Base-by-base conservation (phyloP, 2,329 filamentous ascomycete species). In the Xylaria sp. region DNA sequence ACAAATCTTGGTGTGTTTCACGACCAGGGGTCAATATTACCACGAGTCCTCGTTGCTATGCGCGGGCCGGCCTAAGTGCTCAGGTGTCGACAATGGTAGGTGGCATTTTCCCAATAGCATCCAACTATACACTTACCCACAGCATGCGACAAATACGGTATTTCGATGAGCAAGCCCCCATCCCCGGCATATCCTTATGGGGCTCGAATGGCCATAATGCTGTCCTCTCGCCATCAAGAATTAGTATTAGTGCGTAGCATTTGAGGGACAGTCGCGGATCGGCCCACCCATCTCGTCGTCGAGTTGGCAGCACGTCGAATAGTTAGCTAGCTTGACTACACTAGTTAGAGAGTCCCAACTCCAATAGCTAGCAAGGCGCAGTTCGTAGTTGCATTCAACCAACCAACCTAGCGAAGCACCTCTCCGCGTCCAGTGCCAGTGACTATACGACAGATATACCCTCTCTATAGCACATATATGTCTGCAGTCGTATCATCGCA, bases 281-380 rank as follows among this genome's bases (percentile, higher is more conserved):
- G 47, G 36, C 53, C 51, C 51, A 64, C 64, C 36, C 42, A 42
- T 51, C 21, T 47, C 21, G 34, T 47, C 17, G 48, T 57, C 60
- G 39, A 54, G 55, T 68, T 63, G 36, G 42, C 60, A 69, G 62
- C 45, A 47, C 11, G 32, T 68, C 54, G 45, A 51, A 34, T 36
- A 36, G 32, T 4, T 34, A 9, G 4, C 9, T 34, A 34, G 34
- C 34, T 36, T 6, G 34, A 36, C 34, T 36, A 36, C 34, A 7
- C 67, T 36, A 50, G 50, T 56, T 47, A 53, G 36, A 21, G 42
- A 27, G 64, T 61, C 48, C 56, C 39, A 50, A 45, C 59, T 60
- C 53, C 32, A 39, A 60, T 47, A 53, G 60, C 58, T 65, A 45
- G 68, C 66, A 71, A 67, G 69, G 63, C 69, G 63, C 64, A 69